phyloP scores from a whole-genome alignment of 2,329 filamentous ascomycete species.

The Beauveria medogensis region DNA sequence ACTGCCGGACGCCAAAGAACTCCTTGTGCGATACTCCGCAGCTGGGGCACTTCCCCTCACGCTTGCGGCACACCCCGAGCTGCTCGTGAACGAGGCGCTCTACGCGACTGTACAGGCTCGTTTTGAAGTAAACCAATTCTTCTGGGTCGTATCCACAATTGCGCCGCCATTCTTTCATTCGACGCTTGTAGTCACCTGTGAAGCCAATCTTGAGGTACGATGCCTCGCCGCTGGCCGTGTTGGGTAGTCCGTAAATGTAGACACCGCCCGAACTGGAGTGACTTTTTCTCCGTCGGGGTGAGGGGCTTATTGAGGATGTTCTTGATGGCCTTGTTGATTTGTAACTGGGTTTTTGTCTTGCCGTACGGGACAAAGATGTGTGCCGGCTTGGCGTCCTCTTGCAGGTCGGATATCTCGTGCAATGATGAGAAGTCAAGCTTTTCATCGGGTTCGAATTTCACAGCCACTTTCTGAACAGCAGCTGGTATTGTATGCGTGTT shows the following conservation, averaged over 20 bases:
- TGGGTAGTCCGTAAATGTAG: slow-evolving; percentile 20
- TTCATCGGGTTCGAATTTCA: neutral
- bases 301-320: no score
- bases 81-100: slow-evolving; percentile 23
- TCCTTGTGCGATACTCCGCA: slow-evolving; percentile 19
- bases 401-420: neutral
- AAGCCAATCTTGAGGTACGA: slow-evolving; percentile 25
- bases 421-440: neutral
- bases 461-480: neutral
- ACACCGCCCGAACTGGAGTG: slow-evolving; percentile 12
- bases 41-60: slow-evolving; percentile 18
- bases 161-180: slow-evolving; percentile 18
- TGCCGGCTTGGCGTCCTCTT: neutral
- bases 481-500: neutral
- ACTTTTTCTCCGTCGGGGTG: neutral
- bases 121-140: slow-evolving; percentile 12
- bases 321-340: slow-evolving; percentile 15
- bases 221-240: slow-evolving; percentile 10
- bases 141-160: slow-evolving; percentile 20
- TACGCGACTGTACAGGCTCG: slow-evolving; percentile 19
- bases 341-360: neutral
- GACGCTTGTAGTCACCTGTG: slow-evolving; percentile 15
- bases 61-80: slow-evolving; percentile 18
- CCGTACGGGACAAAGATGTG: slow-evolving; percentile 17
- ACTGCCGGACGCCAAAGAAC: slow-evolving; percentile 21